Evolutionary conservation across 805 yeast species (phyloP).

Genomic region (Barnettozyma botsteinii): DNA sequence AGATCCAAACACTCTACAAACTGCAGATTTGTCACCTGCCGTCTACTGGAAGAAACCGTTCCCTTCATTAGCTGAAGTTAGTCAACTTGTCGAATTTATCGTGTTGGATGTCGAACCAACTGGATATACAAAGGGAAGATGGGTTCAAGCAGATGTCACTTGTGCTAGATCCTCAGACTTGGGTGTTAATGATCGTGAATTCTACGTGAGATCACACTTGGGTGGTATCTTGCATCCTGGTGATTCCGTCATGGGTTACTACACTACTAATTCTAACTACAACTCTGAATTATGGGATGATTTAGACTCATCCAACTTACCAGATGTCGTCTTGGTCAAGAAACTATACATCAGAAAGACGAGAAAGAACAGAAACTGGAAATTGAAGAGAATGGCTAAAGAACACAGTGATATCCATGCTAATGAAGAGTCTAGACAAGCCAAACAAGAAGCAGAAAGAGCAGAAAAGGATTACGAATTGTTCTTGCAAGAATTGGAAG

Average conservation of each 20-base stretch:
- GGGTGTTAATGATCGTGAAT: slow-evolving; percentile 80
- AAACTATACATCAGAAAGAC: slow-evolving; percentile 79
- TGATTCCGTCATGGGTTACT: slow-evolving; percentile 91
- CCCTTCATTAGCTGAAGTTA: slow-evolving; percentile 64
- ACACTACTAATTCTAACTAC: slow-evolving; percentile 75
- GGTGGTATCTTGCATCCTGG: slow-evolving; percentile 97
- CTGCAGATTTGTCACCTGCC: slow-evolving; percentile 63
- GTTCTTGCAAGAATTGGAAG: slow-evolving; percentile 96
- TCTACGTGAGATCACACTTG: slow-evolving; percentile 81
- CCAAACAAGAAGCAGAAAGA: slow-evolving; percentile 81
- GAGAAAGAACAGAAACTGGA: slow-evolving; percentile 79
- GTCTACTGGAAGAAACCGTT: slow-evolving; percentile 84
- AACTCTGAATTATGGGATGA: slow-evolving; percentile 84
- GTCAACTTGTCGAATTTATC: slow-evolving; percentile 78
- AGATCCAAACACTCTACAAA: slow-evolving; percentile 77
- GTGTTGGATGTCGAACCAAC: slow-evolving; percentile 93
- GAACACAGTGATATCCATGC: slow-evolving; percentile 90
- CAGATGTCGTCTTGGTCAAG: slow-evolving; percentile 87
- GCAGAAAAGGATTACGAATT: slow-evolving; percentile 93
- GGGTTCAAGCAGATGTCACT: slow-evolving; percentile 83
- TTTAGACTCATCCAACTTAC: slow-evolving; percentile 51
- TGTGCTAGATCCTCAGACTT: slow-evolving; percentile 86
- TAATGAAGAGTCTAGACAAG: slow-evolving; percentile 62
- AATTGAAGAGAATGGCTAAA: slow-evolving; percentile 94
- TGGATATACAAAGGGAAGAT: slow-evolving; percentile 69